phyloP scores from a whole-genome alignment of 208 protist species.

The Spongospora subterranea region DNA sequence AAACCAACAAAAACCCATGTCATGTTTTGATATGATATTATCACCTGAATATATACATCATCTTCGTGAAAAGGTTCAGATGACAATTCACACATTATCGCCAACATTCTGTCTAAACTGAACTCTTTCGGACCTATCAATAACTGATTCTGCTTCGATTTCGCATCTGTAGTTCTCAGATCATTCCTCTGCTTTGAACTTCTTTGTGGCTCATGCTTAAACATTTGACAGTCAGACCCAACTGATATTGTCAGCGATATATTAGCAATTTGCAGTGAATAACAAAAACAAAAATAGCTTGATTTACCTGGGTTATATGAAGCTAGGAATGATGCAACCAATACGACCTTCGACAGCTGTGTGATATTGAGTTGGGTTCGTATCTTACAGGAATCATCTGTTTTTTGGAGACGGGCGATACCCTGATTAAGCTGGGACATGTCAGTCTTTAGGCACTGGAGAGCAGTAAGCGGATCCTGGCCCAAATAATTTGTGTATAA shows the following conservation, averaged over 20 bases:
- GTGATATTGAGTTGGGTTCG: not conserved
- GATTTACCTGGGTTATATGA: constrained; percentile 51
- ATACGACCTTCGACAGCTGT: not conserved
- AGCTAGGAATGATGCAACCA: constrained; percentile 13
- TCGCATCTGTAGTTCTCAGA: not conserved
- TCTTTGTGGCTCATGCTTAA: not conserved
- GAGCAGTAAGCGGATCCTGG: not conserved
- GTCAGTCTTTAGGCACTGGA: not conserved
- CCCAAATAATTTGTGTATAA: not conserved
- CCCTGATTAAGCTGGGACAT: not conserved
- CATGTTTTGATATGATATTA: no score
- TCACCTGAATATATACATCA: no score
- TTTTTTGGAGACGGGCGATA: not conserved
- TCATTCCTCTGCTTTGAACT: not conserved
- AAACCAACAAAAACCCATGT: no score
- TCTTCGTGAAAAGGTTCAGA: not conserved
- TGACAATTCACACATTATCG: not conserved
- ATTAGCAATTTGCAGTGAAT: no score
- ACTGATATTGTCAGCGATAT: no score
- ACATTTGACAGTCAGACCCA: not conserved
- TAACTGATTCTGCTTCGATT: not conserved
- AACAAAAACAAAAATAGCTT: not conserved
- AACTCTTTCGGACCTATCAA: constrained; percentile 27
- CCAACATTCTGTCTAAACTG: constrained; percentile 13
- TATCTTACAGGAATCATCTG: not conserved